phyloP scores from a whole-genome alignment of 2,329 filamentous ascomycete genomes.

The Dothideomycetidae sp. region DNA sequence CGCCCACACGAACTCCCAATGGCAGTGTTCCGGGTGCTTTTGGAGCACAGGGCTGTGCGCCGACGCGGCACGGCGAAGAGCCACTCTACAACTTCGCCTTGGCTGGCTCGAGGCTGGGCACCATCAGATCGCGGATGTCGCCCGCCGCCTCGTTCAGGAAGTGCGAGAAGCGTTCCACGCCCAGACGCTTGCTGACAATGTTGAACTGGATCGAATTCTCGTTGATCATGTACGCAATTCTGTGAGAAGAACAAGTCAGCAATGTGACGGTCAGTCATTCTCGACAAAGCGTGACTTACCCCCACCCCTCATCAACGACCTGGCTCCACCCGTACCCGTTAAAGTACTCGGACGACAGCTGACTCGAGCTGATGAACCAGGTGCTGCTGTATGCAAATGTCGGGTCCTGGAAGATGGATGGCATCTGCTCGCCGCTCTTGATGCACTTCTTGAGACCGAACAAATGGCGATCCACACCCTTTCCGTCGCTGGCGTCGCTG shows the following conservation, averaged over 20 bases:
- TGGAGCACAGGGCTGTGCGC: slow-evolving; percentile 5
- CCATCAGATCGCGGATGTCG: slow-evolving; percentile 75
- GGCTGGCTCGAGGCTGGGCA: slow-evolving; percentile 57
- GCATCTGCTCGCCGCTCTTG: slow-evolving; percentile 63
- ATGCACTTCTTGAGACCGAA: slow-evolving; percentile 91
- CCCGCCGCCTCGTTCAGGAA: slow-evolving; percentile 87
- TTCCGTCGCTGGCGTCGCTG: slow-evolving; percentile 72
- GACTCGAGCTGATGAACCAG: slow-evolving; percentile 81
- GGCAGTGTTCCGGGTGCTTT: not conserved
- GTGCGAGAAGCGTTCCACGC: slow-evolving; percentile 85
- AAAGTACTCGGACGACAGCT: slow-evolving; percentile 92
- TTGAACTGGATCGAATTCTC: slow-evolving; percentile 99
- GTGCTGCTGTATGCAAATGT: slow-evolving; percentile 69
- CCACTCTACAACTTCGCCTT: slow-evolving; percentile 69
- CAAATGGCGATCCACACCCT: slow-evolving; percentile 90
- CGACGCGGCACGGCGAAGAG: not conserved
- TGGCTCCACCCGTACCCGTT: slow-evolving; percentile 99
- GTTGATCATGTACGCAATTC: slow-evolving; percentile 98
- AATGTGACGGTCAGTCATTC: not conserved
- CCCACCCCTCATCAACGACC: slow-evolving; percentile 89
- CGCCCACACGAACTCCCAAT: too few species aligned
- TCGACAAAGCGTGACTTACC: slow-evolving; percentile 27
- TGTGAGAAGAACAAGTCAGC: slow-evolving; percentile 18
- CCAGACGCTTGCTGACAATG: slow-evolving; percentile 83
- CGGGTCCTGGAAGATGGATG: slow-evolving; percentile 74